These are phyloP conservation scores for Pythium oligandrum DNA, from an alignment of 352 stramenopile genomes.

Conservation along the genomic window DNA sequence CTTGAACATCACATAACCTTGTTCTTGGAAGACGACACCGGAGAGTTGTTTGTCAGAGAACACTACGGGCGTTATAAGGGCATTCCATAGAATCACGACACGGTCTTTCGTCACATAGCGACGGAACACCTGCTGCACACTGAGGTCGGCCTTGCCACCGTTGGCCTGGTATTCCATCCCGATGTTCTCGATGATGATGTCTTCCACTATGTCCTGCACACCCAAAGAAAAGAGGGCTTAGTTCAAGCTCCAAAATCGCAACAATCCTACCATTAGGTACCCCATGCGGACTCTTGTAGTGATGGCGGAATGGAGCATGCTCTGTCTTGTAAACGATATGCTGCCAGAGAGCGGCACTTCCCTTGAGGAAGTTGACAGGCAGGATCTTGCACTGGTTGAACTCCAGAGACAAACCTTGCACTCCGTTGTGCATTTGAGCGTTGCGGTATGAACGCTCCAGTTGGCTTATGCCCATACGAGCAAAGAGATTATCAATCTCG, in stretches of 20 bases:
- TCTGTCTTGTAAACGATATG: conserved; percentile 19
- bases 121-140: conserved; percentile 46
- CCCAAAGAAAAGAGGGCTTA: not conserved
- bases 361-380: conserved; percentile 13
- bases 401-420: conserved; percentile 22
- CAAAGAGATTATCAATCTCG: conserved; percentile 17
- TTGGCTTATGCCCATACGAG: conserved; percentile 10
- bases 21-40: conserved; percentile 53
- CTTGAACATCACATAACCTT: conserved; percentile 54
- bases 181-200: conserved; percentile 61
- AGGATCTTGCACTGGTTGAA: conserved; percentile 22
- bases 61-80: conserved; percentile 49
- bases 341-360: conserved; percentile 16
- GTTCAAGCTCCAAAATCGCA: too few relatives aligned
- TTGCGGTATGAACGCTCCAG: conserved; percentile 20
- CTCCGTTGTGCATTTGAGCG: conserved; percentile 15
- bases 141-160: conserved; percentile 37
- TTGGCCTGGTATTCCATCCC: conserved; percentile 46
- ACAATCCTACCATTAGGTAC: conserved; percentile 1
- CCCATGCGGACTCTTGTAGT: conserved; percentile 16
- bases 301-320: conserved; percentile 19
- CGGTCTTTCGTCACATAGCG: conserved; percentile 42
- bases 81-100: conserved; percentile 48
- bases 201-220: conserved; percentile 24
- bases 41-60: conserved; percentile 40